phyloP scores from a whole-genome alignment of 306 rosid genomes.

The cucumber (Cucumis sativus) region Cucumber_9930_V3 NC_026659.2:28291001-28291500 shows the following conservation, averaged over 20 bases:
- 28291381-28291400: not conserved
- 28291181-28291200: constrained; percentile 98
- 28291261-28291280: constrained; percentile 79
- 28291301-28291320: constrained; percentile 77
- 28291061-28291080: constrained; percentile 67
- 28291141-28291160: constrained; percentile 79
- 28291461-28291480: not conserved
- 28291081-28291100: constrained; percentile 73
- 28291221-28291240: constrained; percentile 73
- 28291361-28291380: not conserved
- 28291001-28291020: constrained; percentile 90
- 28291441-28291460: not conserved
- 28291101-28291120: constrained; percentile 91
- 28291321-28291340: constrained; percentile 94
- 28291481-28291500: no score
- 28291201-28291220: constrained; percentile 37
- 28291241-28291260: constrained; percentile 67
- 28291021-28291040: constrained; percentile 57
- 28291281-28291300: constrained; percentile 63
- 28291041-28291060: constrained; percentile 98
- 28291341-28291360: constrained; percentile 28
- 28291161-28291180: constrained; percentile 74
- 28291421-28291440: not conserved
- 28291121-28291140: constrained; percentile 84
- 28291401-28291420: not conserved